These are phyloP conservation scores for Diaporthe longicolla DNA, from an alignment of 2,329 filamentous ascomycete species.

Conservation along the genomic window DNA sequence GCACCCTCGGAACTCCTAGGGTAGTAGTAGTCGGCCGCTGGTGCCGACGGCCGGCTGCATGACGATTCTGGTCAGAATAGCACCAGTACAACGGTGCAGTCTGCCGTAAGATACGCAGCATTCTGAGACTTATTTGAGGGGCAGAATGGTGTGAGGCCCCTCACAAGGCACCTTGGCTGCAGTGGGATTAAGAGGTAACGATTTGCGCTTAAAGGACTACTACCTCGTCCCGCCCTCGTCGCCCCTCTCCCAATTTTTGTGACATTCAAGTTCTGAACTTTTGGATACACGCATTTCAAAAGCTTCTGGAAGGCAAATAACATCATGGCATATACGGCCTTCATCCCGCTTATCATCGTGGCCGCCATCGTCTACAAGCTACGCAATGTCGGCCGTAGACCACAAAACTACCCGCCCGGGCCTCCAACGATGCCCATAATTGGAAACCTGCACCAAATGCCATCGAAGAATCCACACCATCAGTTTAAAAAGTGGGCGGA, in stretches of 20 bases:
- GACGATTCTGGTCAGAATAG: neutral
- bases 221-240: neutral
- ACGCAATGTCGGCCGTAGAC: constrained; percentile 47
- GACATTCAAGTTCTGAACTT: neutral
- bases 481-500: constrained; percentile 67
- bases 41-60: neutral
- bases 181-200: neutral
- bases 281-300: neutral
- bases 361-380: constrained; percentile 36
- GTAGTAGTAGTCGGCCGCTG: constrained; percentile 6
- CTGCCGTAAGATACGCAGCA: neutral
- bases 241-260: neutral
- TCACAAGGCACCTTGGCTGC: constrained; percentile 11
- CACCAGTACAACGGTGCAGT: neutral
- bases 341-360: neutral
- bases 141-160: neutral
- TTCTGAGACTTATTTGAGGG: neutral
- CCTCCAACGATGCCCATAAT: constrained; percentile 65
- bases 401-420: constrained; percentile 60
- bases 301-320: neutral
- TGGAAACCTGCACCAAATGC: constrained; percentile 67
- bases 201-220: constrained; percentile 13
- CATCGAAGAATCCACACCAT: constrained; percentile 56
- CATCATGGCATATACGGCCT: neutral
- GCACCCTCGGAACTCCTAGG: neutral